Evolutionary conservation across 2,329 filamentous ascomycete genomes (phyloP), one percentile per base, ranked within the genome.

Genomic region (Cercospora berteroae): DNA sequence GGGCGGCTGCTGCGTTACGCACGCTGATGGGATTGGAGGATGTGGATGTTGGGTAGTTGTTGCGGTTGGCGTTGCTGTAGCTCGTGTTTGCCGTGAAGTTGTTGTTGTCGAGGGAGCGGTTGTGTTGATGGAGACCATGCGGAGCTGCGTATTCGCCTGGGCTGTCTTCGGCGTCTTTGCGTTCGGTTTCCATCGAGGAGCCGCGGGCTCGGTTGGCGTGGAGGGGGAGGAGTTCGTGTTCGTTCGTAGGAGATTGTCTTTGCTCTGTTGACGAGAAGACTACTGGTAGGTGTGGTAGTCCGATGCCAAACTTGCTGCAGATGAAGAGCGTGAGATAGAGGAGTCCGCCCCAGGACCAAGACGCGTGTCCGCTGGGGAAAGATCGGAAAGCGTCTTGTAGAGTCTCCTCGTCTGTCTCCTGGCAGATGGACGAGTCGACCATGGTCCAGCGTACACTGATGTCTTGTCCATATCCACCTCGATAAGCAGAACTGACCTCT

Each of bases 301-400:
- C 89, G 69, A 94, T 88, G 67, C 88, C 86, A 74, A 94, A 91
- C 78, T 94, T 94, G 79, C 89, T 91, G 71, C 91, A 92, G 23
- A 98, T 85, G 83, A 93, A 97, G 60, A 98, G 87, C 1, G 90
- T 90, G 16, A 97, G 86, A 78, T 97, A 97, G 63, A 93, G 87
- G 62, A 97, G 82, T 0, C 94, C 94, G 10, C 90, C 89, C 73
- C 92, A 92, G 4, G 91, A 86, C 69, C 90, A 85, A 48, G 89
- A 93, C 25, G 90, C 82, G 80, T 94, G 91, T 0, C 91, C 91
- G 64, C 89, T 91, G 0, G 91, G 91, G 73, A 93, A 97, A 74
- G 90, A 94, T 56, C 91, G 86, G 80, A 97, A 97, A 1, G 91
- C 93, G 75, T 96, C 92, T 61, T 92, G 82, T 59, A 93, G 83